Evolutionary conservation across 805 yeast species (phyloP), one percentile per base, ranked within the genome.

Genomic region (Hemisphaericaspora nanyangensis): DNA sequence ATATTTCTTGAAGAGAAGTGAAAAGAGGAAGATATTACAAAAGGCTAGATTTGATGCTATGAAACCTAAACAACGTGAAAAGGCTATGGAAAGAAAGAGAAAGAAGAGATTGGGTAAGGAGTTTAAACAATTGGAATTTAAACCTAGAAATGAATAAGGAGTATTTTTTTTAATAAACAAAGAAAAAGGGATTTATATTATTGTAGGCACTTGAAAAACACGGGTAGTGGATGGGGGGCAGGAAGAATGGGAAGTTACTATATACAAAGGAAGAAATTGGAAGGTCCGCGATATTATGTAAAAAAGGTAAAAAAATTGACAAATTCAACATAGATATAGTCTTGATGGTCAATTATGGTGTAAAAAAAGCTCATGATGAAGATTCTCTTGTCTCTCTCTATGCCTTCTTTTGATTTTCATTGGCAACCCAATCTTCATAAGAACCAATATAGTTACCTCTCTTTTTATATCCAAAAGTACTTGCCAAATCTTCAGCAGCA

Each of bases 401-500:
- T 15, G 19, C 22, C 7, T 18, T 22, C 20, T 24, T 36, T 20
- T 51, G 48, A 40, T 58, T 61, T 50, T 68, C 72, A 37, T 60
- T 56, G 28, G 65, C 44, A 36, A 66, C 55, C 98, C 98, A 91
- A 59, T 91, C 97, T 53, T 77, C 81, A 62, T 80, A 85, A 10
- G 95, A 85, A 4, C 98, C 98, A 30, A 74, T 63, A 63, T 91
- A 91, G 61, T 89, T 86, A 41, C 90, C 88, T 49, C 96, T 76
- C 50, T 85, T 76, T 35, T 74, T 65, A 63, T 91, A 91, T 8
- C 97, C 98, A 62, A 82, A 87, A 17, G 95, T 85, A 45, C 80
- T 77, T 11, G 98, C 98, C 55, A 91, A 72, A 56, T 87, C 95
- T 58, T 88, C 96, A 31, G 96, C 90, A 46, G 88, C 87, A 32